Evolutionary conservation across 441 rosid species (phyloP).

Genomic region (Gossypium lobatum): DNA sequence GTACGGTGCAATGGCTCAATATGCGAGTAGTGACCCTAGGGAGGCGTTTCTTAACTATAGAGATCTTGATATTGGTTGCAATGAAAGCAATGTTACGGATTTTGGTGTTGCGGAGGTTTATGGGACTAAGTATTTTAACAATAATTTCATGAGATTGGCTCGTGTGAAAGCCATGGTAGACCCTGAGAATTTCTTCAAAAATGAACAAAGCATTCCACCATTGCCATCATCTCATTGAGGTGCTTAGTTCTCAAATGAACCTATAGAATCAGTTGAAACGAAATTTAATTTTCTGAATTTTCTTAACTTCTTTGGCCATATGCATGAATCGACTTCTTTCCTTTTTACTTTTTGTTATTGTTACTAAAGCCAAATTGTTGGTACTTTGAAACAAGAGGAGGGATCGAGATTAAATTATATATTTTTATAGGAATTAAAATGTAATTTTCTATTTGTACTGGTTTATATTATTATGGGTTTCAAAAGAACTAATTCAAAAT

Average conservation of each 20-base stretch:
- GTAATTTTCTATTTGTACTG: too few species aligned
- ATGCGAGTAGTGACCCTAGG: not conserved
- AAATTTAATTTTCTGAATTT: not conserved
- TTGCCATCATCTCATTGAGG: not conserved
- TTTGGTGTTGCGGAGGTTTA: not conserved
- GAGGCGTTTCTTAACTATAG: slow-evolving; percentile 11
- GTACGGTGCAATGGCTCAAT: not conserved
- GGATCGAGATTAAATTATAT: too few species aligned
- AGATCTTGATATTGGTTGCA: slow-evolving; percentile 11
- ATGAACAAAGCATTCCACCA: slow-evolving; percentile 49
- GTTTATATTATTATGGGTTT: too few species aligned
- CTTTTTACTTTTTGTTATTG: not conserved
- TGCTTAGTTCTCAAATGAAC: not conserved
- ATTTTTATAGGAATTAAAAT: too few species aligned
- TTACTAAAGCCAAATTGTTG: not conserved
- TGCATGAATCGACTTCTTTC: not conserved
- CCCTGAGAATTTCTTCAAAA: slow-evolving; percentile 28
- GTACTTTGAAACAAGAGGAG: too few species aligned
- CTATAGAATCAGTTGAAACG: not conserved
- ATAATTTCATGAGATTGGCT: slow-evolving; percentile 22
- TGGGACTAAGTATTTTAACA: slow-evolving; percentile 15
- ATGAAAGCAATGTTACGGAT: not conserved
- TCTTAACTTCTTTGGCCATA: not conserved
- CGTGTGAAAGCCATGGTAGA: slow-evolving; percentile 22
- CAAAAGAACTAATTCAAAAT: too few species aligned